Evolutionary conservation across 768 basidiomycete species (phyloP), one percentile per base, ranked within the genome.

Genomic region (Suillus ampliporus): DNA sequence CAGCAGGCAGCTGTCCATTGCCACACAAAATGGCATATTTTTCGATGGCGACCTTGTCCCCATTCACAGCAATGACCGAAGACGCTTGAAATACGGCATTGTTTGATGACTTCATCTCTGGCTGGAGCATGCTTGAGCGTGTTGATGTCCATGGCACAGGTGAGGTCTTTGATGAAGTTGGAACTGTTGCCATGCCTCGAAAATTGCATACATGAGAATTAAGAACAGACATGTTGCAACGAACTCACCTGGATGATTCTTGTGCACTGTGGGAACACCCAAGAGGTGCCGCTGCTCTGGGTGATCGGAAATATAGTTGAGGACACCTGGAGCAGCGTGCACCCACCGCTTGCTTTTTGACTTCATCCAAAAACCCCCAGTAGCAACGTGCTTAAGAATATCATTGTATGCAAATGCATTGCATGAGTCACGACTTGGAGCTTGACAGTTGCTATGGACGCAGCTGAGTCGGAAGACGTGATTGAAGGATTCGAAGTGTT

Each of bases 381-480:
- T 61, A 3, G 51, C n/a, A 17, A 70, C 31, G 13, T 71, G 70
- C n/a, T 67, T 71, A 7, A 69, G 23, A 5, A 34, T 6, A 14
- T 71, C 64, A 13, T 66, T 60, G 2, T 26, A 15, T 0, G 57
- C 58, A 48, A 71, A 71, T 1, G 50, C 5, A 4, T 61, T 31
- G 37, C 70, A 71, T 43, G 57, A 60, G 54, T 76, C 72, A 2
- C 50, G 62, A 6, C 71, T 73, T 0, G 70, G 78, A 2, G 73
- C 77, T 19, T 77, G 73, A 4, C 60, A 58, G 54, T 77, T 78
- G 52, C 71, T 72, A 26, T 76, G 66, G 1, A 78, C 61, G 11
- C 64, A 73, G 4, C 61, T 10, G 0, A 70, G 48, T 1, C 67
- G 58, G 15, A 76, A 76, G 2, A 78, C 64, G 1, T 69, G 69